Evolutionary conservation across 2,329 filamentous ascomycete genomes (phyloP).

Genomic region (Fusarium proliferatum): DNA sequence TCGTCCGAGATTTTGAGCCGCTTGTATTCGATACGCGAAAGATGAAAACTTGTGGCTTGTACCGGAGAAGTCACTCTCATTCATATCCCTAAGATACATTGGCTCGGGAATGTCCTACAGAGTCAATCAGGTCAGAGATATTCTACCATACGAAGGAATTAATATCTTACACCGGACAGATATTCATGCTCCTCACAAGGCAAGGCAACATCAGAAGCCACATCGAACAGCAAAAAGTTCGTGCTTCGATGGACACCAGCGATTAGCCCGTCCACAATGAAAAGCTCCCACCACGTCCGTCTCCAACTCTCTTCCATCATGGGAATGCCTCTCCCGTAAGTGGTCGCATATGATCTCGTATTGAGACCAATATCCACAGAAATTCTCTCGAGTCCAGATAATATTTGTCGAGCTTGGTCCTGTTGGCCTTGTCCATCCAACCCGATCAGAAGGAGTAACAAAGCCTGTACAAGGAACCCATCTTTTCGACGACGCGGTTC

Average conservation of each 20-base stretch:
- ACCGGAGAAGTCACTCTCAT: conserved; percentile 78
- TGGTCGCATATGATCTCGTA: conserved; percentile 71
- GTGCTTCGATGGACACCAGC: conserved; percentile 81
- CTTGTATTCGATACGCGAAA: conserved; percentile 85
- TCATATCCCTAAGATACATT: conserved; percentile 77
- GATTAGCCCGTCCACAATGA: conserved; percentile 85
- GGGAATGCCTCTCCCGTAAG: conserved; percentile 71
- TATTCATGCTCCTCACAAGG: conserved; percentile 88
- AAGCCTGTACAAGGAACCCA: conserved; percentile 78
- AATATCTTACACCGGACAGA: conserved; percentile 62
- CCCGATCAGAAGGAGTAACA: conserved; percentile 80
- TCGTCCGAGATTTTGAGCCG: conserved; percentile 79
- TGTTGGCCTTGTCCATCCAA: conserved; percentile 82
- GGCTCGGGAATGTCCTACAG: conserved; percentile 66
- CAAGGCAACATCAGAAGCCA: conserved; percentile 74
- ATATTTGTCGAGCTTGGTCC: conserved; percentile 72
- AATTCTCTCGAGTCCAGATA: conserved; percentile 75
- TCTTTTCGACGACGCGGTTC: conserved; percentile 60
- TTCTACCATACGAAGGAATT: background rate
- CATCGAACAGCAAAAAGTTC: conserved; percentile 75
- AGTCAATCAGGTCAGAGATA: conserved; percentile 19
- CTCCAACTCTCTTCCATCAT: conserved; percentile 85
- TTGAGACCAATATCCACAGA: conserved; percentile 84
- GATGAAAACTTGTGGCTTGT: conserved; percentile 81
- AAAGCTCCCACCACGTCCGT: conserved; percentile 90